Evolutionary conservation across 495 filamentous ascomycete genomes (phyloP), one percentile per base, ranked within the genome.

Genomic region (Thermothielavioides terrestris): DNA sequence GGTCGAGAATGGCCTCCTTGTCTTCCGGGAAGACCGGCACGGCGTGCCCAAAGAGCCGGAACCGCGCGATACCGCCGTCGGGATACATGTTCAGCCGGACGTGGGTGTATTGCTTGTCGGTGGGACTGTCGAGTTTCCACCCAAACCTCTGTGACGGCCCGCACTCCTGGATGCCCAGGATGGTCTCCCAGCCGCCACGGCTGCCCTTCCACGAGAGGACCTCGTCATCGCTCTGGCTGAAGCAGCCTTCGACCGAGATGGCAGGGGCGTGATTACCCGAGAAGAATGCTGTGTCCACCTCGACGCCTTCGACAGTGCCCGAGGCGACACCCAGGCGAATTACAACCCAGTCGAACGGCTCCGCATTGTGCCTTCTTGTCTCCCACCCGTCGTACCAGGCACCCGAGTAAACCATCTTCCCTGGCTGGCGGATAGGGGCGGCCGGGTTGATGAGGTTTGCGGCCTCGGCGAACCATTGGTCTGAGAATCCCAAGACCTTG

Each of bases 321-420:
- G 81, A 85, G 9, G 85, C 78, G 9, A 90, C 86, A 28, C 90
- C 90, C 4, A 94, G 80, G 42, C 75, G 73, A 42, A 94, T 80
- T 30, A 90, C 78, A 1, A 89, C 88, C 82, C 85, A 95, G 68
- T 96, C 90, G 55, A 83, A 88, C 3, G 80, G 76, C 22, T 79
- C 73, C 0, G 76, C 67, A 64, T 96, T 96, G 71, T 95, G 90
- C 40, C 90, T 74, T 14, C 89, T 77, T 2, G 89, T 94, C 66
- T 96, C 90, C 90, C 89, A 95, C 21, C 89, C 89, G 62, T 96
- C 89, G 65, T 89, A 95, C 90, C 90, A 96, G 20, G 88, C 86
- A 52, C 89, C 89, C 9, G 87, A 78, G 60, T 84, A 81, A 41
- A 89, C 81, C 74, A 90, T 94, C 66, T 89, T 80, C 49, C 87